Base-by-base conservation (phyloP, 768 basidiomycete species). In the Daedalea quercina region DNA sequence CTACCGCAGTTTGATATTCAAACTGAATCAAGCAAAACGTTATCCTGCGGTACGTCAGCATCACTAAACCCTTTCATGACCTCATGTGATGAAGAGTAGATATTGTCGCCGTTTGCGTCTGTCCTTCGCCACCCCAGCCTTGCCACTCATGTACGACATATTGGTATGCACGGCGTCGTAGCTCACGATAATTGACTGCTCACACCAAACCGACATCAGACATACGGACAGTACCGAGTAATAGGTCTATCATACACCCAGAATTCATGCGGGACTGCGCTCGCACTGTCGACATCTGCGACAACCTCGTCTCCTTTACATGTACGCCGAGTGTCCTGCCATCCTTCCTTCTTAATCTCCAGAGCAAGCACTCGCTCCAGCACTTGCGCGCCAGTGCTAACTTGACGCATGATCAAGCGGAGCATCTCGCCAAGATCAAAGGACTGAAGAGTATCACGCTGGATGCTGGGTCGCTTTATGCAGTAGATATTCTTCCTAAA, bases 61-160 rank as follows among this genome's bases (percentile, higher is more conserved):
- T 19, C 3, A 15, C 9, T 20, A 13, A 19, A 1, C 12, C n/a
- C 4, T 35, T 34, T 22, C 8, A 28, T 34, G 22, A 42, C 7
- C 12, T 43, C n/a, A 2, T 3, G 24, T 17, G 12, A 26, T 9
- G 3, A 34, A 33, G 31, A 48, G n/a, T 26, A 80, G 72, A 56
- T 78, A 3, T 67, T 73, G 49, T 82, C 85, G 0, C 82, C 87
- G 0, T 90, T 90, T 61, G 73, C 78, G 13, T 73, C 79, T 3
- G 65, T 90, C 22, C 58, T 74, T 9, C 65, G 72, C 3, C 83
- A 81, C 60, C 75, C 74, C 15, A 67, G 75, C 43, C 69, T 85
- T 48, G 79, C 76, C 13, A 67, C 76, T 3, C 79, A 87, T 59
- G 82, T 86, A 23, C 78, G 77, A 31, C 72, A 68, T 59, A 76